Evolutionary conservation across 495 filamentous ascomycete genomes (phyloP), one percentile per base, ranked within the genome.

Genomic region (Penicillium lagena): DNA sequence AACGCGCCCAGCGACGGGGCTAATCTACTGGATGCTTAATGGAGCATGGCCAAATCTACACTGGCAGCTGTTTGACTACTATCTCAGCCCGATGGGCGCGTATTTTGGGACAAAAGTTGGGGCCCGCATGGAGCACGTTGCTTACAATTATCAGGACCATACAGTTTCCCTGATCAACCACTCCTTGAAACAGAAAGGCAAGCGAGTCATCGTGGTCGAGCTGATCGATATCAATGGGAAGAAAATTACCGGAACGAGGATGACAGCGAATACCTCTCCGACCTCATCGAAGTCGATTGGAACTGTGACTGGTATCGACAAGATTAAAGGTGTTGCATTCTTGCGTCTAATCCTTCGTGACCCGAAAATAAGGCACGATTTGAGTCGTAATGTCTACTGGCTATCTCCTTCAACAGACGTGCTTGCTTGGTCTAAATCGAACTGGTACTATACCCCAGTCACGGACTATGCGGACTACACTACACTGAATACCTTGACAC

Each of bases 11-110:
- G 78, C 82, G 0, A 83, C 80, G 0, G 81, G 82, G 0, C 13
- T 78, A 2, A 73, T 85, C 7, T 85, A 85, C 60, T 84, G 82
- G 82, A 85, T 84, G 82, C 49, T 82, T 47, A 83, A 81, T 46
- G 73, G 73, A 38, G 81, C 80, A 0, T 84, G 80, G 74, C 81
- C 82, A 9, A 77, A 68, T 35, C 62, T 84, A 32, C 81, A 84
- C 54, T 85, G 82, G 81, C 77, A 80, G 43, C 51, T 84, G 2
- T 81, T 82, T 56, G 81, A 84, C 47, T 82, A 80, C 45, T 83
- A 83, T 48, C 59, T 83, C 22, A 70, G 65, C 14, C 73, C 80
- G 0, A 73, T 71, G 5, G 81, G 76, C 0, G 64, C 73, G 2
- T 84, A 79, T 44, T 84, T 78, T 39, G 82, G 82, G 0, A 68